Evolutionary conservation across 352 stramenopile species (phyloP).

Genomic region (Phytophthora sojae): DNA sequence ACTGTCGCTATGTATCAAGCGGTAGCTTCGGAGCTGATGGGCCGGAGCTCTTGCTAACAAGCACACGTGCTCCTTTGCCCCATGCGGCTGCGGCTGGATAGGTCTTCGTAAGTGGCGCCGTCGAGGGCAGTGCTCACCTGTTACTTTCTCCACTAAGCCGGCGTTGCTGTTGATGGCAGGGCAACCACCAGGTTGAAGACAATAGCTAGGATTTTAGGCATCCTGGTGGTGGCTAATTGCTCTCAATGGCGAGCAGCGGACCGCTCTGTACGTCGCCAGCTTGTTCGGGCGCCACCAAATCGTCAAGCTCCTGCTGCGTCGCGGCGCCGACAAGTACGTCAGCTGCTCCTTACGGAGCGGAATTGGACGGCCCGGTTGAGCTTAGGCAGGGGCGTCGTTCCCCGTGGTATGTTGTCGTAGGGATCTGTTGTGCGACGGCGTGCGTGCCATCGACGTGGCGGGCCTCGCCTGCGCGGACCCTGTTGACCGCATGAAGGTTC

Average conservation of each 20-base stretch:
- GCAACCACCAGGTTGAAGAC: constrained; percentile 28
- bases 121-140: too few relatives aligned
- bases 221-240: not conserved
- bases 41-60: too few relatives aligned
- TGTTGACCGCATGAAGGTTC: constrained; percentile 76
- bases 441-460: constrained; percentile 52
- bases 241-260: constrained; percentile 42
- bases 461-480: constrained; percentile 48
- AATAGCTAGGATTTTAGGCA: not conserved
- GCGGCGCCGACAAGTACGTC: constrained; percentile 71
- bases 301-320: constrained; percentile 52
- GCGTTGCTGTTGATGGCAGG: constrained; percentile 14
- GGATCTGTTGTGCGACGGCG: constrained; percentile 57
- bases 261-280: constrained; percentile 70
- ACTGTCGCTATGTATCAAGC: constrained; percentile 5
- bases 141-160: too few relatives aligned
- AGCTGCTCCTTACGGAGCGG: not conserved
- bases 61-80: not conserved
- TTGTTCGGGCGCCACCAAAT: constrained; percentile 67
- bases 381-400: not conserved
- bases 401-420: constrained; percentile 34
- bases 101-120: constrained; percentile 29
- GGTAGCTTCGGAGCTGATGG: constrained; percentile 9
- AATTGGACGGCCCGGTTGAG: constrained; percentile 1
- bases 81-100: constrained; percentile 8